Evolutionary conservation across 306 rosid species (phyloP), one percentile per base, ranked within the genome.

Genomic region (Gleditsia sinensis): DNA sequence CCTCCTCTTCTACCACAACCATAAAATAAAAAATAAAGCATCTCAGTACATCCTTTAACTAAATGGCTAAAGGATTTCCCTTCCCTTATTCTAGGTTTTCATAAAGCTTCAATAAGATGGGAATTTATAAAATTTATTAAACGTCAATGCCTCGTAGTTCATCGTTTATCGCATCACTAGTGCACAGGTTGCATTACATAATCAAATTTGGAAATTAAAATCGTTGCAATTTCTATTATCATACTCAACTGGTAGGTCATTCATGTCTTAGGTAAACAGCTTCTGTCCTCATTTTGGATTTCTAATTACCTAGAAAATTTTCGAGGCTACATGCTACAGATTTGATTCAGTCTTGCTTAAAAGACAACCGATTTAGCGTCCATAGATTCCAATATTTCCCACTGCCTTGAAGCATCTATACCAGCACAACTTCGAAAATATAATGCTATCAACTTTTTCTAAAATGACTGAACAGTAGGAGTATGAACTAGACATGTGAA

Each of bases 121-220:
- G 48, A 68, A 81, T 42, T 57, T 27, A 23, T 7, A 2, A 10
- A 9, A 9, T 28, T 28, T 64, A 23, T 25, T 1, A 55, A 56
- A n/a, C n/a, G 48, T 17, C 37, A 60, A 39, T 39, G 32, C 46
- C 57, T 51, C 20, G 62, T 36, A 34, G 42, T 78, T 62, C 67
- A 45, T 32, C 3, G 71, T 28, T 71, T 55, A 46, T 14, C 7
- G 39, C 8, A 65, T 14, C 17, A 24, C 24, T 25, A 24, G 36
- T 0, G 13, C 21, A 66, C 9, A 28, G 11, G 40, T 25, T 66
- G 40, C 50, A n/a, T 10, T 2, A 48, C 16, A 43, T 28, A 34
- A 56, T 51, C 32, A 46, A 69, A 42, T 28, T 51, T 62, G 21
- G 20, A 28, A 34, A 53, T 48, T 28, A 37, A 46, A 53, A 49